Conservation (phyloP, 164 flowering plant genomes). For the Platanus orientalis region DNA sequence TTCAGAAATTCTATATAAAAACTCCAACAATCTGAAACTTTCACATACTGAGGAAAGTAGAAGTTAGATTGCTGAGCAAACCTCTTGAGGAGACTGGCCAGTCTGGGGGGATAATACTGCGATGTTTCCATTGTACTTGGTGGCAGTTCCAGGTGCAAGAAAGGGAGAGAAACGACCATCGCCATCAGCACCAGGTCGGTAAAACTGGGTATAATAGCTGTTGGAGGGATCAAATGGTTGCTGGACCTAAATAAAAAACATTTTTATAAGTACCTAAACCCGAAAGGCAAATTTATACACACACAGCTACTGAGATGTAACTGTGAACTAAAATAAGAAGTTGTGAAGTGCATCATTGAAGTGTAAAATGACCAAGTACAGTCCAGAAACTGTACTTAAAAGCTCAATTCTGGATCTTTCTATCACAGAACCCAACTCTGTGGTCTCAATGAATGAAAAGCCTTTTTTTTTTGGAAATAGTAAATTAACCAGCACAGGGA, state of each 20-base stretch:
- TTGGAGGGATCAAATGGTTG: constrained; percentile 60
- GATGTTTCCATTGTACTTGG: constrained; percentile 72
- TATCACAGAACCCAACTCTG: too few relatives aligned
- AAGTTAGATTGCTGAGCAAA: constrained; percentile 18
- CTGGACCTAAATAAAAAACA: constrained; percentile 42
- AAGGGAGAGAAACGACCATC: constrained; percentile 85
- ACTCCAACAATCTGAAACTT: neutral
- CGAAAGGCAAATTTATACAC: too few relatives aligned
- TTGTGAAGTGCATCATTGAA: too few relatives aligned
- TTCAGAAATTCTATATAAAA: neutral
- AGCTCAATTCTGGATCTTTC: too few relatives aligned
- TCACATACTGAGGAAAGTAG: neutral
- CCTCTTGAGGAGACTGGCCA: constrained; percentile 74
- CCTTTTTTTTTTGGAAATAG: too few relatives aligned
- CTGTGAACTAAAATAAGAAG: too few relatives aligned
- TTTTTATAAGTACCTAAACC: too few relatives aligned
- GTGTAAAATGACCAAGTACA: too few relatives aligned
- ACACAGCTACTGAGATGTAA: too few relatives aligned
- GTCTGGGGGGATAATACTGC: constrained; percentile 52
- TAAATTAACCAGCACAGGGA: too few relatives aligned
- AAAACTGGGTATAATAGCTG: constrained; percentile 68
- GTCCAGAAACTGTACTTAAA: too few relatives aligned
- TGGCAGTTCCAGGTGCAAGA: constrained; percentile 47
- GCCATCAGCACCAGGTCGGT: constrained; percentile 57
- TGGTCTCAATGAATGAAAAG: too few relatives aligned